Base-by-base conservation (phyloP, 129 eudicot genomes). In the Escallonia rubra region DNA sequence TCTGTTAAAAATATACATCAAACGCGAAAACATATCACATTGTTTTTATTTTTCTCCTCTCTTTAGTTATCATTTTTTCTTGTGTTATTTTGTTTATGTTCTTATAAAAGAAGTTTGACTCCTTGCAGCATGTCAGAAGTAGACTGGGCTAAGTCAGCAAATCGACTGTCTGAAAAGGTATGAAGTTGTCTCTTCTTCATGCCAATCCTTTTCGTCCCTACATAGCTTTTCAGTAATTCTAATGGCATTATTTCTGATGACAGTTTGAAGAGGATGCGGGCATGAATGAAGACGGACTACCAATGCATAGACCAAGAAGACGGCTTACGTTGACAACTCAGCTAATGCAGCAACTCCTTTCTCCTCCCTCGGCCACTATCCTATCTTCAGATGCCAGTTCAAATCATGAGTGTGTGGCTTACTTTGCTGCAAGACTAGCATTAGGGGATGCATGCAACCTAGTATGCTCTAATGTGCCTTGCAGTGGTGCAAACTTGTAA, bases 311-410 rank as follows among this genome's bases (percentile, higher is more conserved):
- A 80, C 73, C 92, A 11, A 89, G 74, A 56, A 93, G 85, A 79
- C 86, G 98, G 74, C 86, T 89, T 63, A 62, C 79, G 9, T 71
- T 78, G 73, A 76, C 98, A 38, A 82, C 90, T 52, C 92, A 82
- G 56, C 80, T 93, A 41, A 89, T 89, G 90, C 98, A 93, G 75
- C 96, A 80, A 75, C 72, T 93, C 43, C 59, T 93, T 72, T 67
- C 65, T 6, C 83, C 96, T 79, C 86, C 96, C 42, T 81, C 89
- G 23, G 67, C 82, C 60, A 43, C 67, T 4, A 40, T 93, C 76
- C 78, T 93, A 40, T 86, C 86, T 47, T 59, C 74, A 3, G 86
- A 89, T 80, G 85, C 80, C 43, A 70, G 66, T 61, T 75, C 68
- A 52, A 54, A 59, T 57, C 76, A 74, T 75, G 96, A 82, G 54